Base-by-base conservation (phyloP, 805 yeast species). In the Starmerella khaoyaiensis region DNA sequence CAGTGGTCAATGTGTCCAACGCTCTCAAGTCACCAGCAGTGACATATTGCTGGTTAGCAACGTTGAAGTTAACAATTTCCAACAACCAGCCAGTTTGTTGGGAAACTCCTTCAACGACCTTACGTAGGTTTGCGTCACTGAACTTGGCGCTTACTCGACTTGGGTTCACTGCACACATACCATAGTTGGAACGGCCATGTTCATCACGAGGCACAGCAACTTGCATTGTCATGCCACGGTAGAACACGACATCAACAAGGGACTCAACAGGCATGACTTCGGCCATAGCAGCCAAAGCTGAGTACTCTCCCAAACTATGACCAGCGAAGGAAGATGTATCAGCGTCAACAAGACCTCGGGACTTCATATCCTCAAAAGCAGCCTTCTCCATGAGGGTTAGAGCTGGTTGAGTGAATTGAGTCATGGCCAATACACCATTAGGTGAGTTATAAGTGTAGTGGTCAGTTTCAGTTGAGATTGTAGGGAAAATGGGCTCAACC, bases 151-250 rank as follows among this genome's bases (percentile, higher is more conserved):
- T 74, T 46, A 90, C 79, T 64, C 99, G 77, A 45, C 93, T 72
- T 55, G 99, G 99, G 67, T 93, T 90, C 41, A 87, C 86, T 37
- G 99, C 99, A 68, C 83, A 74, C 99, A 90, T 90, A 70, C 97
- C 97, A 57, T 90, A 90, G 69, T 90, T 90, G 42, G 98, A 90
- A 66, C 97, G 79, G 34, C 99, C 99, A 35, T 64, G 59, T 39
- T 76, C 72, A 63, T 90, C 99, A 68, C 99, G 79, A 59, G 97
- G 97, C 49, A 90, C 99, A 33, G 98, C 98, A 49, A 90, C 98
- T 69, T 90, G 98, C 99, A 90, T 90, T 34, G 99, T 93, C 97
- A 90, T 90, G 72, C 99, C 99, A 70, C 99, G 79, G 73, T 90
- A 93, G 72, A 90, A 90, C 37, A 87, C 97, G 61, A 87, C 93